Base-by-base conservation (phyloP, 371 early-diverging fungal genomes). In the Syncephalastrum monosporum region DNA sequence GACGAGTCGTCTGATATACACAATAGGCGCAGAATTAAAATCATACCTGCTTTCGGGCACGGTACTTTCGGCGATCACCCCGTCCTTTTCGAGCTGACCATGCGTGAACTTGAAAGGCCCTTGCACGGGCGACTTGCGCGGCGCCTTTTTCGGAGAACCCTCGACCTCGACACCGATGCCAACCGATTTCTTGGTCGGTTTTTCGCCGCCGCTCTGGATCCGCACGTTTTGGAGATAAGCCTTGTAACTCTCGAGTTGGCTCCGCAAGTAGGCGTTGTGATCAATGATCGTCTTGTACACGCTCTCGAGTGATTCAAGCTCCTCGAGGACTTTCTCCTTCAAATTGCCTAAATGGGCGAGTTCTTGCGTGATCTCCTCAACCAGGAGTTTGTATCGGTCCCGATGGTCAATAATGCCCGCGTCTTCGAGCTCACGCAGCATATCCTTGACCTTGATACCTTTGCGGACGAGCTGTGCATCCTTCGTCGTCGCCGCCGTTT, bases 161-260 rank as follows among this genome's bases (percentile, higher is more conserved):
- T 78, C 67, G 49, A 79, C 76, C 50, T 80, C 76, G 49, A 77
- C 70, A 41, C 74, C 73, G 54, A 67, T 71, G 16, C 81, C 79
- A 2, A 78, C 77, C 15, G 74, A 65, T 13, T 69, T 71, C 70
- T 74, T 63, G 63, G 74, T 48, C 59, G 67, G 33, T 63, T 67
- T 74, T 23, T 68, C 69, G 7, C 82, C 82, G n/a, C 84, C 82
- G 43, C 86, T 81, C 66, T 95, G 92, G 49, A 91, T 86, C 38
- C 97, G 87, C 14, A 96, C 96, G 61, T 97, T 97, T 67, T 94
- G 91, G 49, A 97, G 72, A 63, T 97, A 97, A 1, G 93, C 93
- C 76, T 94, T 93, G 79, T 97, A 97, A 7, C 88, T 86, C 56
- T 97, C 96, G 42, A 97, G 71, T 76, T 97, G 97, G 43, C 87